Percentiles rank a stretch among this genome's conserved stretches.
Conservation (phyloP, 331 rosid species). For the Prunus yedoensis region DNA sequence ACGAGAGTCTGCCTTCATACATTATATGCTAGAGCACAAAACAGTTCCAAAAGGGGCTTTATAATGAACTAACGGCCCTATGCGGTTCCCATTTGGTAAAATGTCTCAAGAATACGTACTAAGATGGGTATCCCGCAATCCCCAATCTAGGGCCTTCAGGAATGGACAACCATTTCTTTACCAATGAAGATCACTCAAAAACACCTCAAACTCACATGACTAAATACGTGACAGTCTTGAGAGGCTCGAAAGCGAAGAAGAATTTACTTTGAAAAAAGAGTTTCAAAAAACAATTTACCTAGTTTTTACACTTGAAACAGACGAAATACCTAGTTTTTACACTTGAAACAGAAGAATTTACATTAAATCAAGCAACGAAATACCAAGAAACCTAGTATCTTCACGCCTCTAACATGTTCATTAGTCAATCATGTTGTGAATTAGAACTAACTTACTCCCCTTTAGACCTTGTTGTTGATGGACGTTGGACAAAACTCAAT, state of each 20-base stretch:
- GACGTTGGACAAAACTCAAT: too few relatives aligned
- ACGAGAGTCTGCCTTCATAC: too few relatives aligned
- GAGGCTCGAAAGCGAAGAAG: not conserved
- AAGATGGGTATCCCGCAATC: not conserved
- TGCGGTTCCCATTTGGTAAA: not conserved
- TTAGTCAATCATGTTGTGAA: too few relatives aligned
- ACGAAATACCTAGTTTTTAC: too few relatives aligned
- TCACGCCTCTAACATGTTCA: too few relatives aligned
- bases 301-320: not conserved
- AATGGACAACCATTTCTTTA: not conserved
- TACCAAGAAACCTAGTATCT: too few relatives aligned
- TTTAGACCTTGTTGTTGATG: too few relatives aligned
- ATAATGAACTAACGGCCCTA: not conserved
- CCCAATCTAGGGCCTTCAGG: too few relatives aligned
- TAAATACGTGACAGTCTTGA: not conserved
- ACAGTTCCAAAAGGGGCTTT: not conserved
- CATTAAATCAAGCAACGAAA: too few relatives aligned
- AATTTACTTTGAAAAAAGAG: not conserved
- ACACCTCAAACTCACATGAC: not conserved
- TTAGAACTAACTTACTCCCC: too few relatives aligned
- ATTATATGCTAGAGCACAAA: not conserved
- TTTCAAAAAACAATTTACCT: not conserved
- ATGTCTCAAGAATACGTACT: not conserved
- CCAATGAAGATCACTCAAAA: not conserved
- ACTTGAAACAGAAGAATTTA: too few relatives aligned